These are phyloP conservation scores for Fragaria iinumae DNA, from an alignment of 306 rosid species.

Conservation along the genomic window DNA sequence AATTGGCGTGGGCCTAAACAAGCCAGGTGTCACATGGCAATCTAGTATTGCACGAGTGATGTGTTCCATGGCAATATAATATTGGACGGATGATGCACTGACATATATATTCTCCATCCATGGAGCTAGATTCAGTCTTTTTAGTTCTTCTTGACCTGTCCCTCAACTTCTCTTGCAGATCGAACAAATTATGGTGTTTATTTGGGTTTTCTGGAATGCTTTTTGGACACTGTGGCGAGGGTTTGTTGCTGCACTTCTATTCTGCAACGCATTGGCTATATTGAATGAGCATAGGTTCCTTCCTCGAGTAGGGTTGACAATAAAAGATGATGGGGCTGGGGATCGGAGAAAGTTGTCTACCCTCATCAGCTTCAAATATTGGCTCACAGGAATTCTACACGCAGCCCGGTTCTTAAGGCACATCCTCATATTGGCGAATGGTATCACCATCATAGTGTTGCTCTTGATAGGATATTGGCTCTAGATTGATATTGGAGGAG, in stretches of 20 bases:
- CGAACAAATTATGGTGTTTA: no score
- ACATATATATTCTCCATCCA: no score
- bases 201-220: not conserved
- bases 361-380: not conserved
- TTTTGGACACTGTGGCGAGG: not conserved
- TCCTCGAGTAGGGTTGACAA: not conserved
- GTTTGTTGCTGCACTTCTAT: not conserved
- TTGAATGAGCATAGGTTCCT: not conserved
- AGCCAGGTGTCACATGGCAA: no score
- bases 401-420: not conserved
- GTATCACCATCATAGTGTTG: not conserved
- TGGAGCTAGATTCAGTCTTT: no score
- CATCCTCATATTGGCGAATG: not conserved
- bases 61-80: no score
- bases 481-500: not conserved
- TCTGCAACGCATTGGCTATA: not conserved
- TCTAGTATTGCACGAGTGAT: no score
- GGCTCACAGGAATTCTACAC: not conserved
- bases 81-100: no score
- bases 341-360: not conserved
- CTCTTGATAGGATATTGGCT: not conserved
- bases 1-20: no score
- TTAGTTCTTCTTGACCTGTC: no score
- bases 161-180: no score
- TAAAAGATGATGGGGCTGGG: not conserved